Percentiles rank a stretch among this genome's conserved stretches.
phyloP scores from a whole-genome alignment of 2,329 filamentous ascomycete species.

The Penicillium nordicum region DNA sequence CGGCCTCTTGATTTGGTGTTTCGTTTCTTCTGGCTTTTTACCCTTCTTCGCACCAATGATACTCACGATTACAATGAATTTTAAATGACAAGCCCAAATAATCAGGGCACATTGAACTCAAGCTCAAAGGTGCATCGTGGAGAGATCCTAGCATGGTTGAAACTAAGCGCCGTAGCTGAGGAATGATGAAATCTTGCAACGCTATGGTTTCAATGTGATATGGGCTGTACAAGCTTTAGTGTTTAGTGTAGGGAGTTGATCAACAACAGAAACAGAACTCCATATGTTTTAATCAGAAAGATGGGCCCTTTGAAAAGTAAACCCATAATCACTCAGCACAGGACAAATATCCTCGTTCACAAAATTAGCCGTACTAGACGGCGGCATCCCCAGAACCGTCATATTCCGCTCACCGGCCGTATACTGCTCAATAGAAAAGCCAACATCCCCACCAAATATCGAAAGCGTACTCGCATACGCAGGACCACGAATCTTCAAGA shows the following conservation, averaged over 20 bases:
- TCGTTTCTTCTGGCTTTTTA: background rate
- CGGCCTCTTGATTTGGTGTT: background rate
- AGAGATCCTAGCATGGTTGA: background rate
- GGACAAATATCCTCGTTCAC: slow-evolving; percentile 15
- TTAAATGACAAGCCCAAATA: background rate
- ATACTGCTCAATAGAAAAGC: slow-evolving; percentile 11
- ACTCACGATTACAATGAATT: background rate
- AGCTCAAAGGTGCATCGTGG: background rate
- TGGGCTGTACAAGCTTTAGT: too few relatives aligned
- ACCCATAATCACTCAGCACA: slow-evolving; percentile 26
- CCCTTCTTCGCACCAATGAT: background rate
- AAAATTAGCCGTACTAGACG: slow-evolving; percentile 11
- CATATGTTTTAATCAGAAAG: slow-evolving; percentile 5
- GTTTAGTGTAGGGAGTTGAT: background rate
- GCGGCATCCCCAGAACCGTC: slow-evolving; percentile 18
- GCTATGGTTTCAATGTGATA: too few relatives aligned
- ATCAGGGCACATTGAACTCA: background rate
- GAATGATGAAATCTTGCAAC: too few relatives aligned
- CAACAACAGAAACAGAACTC: background rate
- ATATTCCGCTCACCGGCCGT: slow-evolving; percentile 5
- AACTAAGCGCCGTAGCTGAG: background rate
- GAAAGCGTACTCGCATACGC: slow-evolving; percentile 20
- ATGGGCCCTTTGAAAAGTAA: slow-evolving; percentile 23
- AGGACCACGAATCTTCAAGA: slow-evolving; percentile 17
- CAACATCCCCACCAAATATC: slow-evolving; percentile 4